Base-by-base conservation (phyloP, 441 rosid species). In the Arabidopsis lyrata region DNA sequence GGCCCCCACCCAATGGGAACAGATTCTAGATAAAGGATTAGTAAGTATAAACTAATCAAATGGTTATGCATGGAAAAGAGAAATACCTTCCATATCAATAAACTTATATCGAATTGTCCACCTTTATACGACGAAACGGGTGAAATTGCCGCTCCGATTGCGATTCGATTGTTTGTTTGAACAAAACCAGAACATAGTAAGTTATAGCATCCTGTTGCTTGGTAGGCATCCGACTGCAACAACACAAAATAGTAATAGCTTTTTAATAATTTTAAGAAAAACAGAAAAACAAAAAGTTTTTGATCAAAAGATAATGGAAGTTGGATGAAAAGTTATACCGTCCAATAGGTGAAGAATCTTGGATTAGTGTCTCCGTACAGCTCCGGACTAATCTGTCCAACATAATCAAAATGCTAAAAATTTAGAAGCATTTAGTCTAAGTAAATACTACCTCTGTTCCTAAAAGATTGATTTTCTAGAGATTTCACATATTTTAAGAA, bases 111-210 rank as follows among this genome's bases (percentile, higher is more conserved):
- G 58, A 95, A 95, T 70, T 95, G 99, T 10, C 99, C 97, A 0
- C 92, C 99, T n/a, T 35, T 76, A 72, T 88, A 92, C 1, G 93
- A 78, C 0, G 99, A 95, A 11, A 93, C 85, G 1, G 99, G 99
- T 24, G 99, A 92, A 77, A 95, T 95, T 10, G 98, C 97, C 14
- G 99, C 99, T 60, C 99, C 99, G 4, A 95, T 90, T 4, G 98
- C 98, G 24, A 95, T 83, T 71, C 81, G 77, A 69, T 79, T 95
- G 72, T 88, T 91, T 9, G 98, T 95, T 76, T 95, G 99, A 44
- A 95, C 86, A 78, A 95, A 95, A 27, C 99, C 99, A 2, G 99
- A 90, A 73, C 99, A 95, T 6, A 92, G 77, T 78, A 95, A 62
- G 83, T 95, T 95, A 71, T 95, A 95, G 81, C 99, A 95, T 42